phyloP scores from a whole-genome alignment of 2,329 filamentous ascomycete genomes.

The Rhynchosporium secalis region DNA sequence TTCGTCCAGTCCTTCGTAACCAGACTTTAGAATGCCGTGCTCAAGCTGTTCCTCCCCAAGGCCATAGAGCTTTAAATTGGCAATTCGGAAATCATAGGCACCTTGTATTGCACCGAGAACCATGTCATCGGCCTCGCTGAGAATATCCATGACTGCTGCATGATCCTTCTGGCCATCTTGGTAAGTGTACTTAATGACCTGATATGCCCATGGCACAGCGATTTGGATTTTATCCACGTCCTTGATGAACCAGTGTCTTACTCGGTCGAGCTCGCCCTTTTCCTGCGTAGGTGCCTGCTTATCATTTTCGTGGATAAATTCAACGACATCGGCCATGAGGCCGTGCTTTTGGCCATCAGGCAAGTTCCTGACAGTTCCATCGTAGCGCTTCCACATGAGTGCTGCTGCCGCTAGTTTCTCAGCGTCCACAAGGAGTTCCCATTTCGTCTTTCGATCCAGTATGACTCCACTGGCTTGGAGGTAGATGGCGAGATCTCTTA shows the following conservation, averaged over 20 bases:
- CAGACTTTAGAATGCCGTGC: constrained; percentile 61
- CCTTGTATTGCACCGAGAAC: constrained; percentile 64
- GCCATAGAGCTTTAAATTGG: constrained; percentile 71
- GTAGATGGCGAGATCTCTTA: constrained; percentile 73
- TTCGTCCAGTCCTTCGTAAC: constrained; percentile 70
- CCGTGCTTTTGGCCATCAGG: constrained; percentile 64
- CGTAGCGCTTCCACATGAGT: constrained; percentile 78
- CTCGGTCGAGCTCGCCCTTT: constrained; percentile 71
- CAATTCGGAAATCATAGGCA: constrained; percentile 69
- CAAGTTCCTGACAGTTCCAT: constrained; percentile 62
- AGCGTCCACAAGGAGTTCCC: constrained; percentile 83
- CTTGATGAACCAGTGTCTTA: constrained; percentile 84
- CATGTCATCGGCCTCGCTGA: constrained; percentile 71
- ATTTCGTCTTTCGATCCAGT: constrained; percentile 68
- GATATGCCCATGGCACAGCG: constrained; percentile 76
- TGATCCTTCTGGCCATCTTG: constrained; percentile 60
- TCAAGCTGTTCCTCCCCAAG: constrained; percentile 66
- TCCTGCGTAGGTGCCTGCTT: constrained; percentile 66
- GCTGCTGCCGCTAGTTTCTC: constrained; percentile 84
- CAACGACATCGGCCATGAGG: constrained; percentile 72
- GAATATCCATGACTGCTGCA: constrained; percentile 40
- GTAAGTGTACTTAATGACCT: constrained; percentile 72
- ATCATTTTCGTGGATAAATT: constrained; percentile 73
- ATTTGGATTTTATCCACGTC: constrained; percentile 72
- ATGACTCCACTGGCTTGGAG: constrained; percentile 65